These are phyloP conservation scores for Aspergillus asperescens DNA, from an alignment of 495 filamentous ascomycete genomes.

Conservation along the genomic window DNA sequence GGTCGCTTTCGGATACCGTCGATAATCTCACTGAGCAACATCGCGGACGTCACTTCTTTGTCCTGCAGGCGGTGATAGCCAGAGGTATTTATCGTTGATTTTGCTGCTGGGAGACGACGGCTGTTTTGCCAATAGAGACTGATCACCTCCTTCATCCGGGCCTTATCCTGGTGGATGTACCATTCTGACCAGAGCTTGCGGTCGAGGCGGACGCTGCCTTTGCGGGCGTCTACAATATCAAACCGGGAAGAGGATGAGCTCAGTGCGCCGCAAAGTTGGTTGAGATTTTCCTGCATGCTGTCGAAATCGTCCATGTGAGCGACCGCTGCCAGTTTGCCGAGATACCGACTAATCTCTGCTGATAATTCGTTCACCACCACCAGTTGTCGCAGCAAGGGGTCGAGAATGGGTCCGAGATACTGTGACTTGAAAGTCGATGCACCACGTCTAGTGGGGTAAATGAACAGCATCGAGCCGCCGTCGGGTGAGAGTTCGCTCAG, in stretches of 20 bases:
- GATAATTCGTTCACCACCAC: slow-evolving; percentile 59
- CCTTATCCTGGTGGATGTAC: slow-evolving; percentile 66
- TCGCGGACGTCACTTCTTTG: slow-evolving; percentile 47
- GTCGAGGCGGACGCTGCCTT: slow-evolving; percentile 48
- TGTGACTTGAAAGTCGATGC: slow-evolving; percentile 58
- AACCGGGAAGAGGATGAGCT: slow-evolving; percentile 43
- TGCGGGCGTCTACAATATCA: slow-evolving; percentile 47
- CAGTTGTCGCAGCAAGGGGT: slow-evolving; percentile 61
- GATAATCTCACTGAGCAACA: slow-evolving; percentile 58
- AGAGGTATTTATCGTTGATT: slow-evolving; percentile 28
- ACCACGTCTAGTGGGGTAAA: slow-evolving; percentile 63
- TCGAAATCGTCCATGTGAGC: slow-evolving; percentile 55
- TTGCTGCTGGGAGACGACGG: slow-evolving; percentile 37
- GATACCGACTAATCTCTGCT: slow-evolving; percentile 50
- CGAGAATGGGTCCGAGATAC: slow-evolving; percentile 62
- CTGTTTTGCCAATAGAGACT: slow-evolving; percentile 53
- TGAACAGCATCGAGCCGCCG: slow-evolving; percentile 58
- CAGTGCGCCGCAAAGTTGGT: slow-evolving; percentile 41
- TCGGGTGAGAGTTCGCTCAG: slow-evolving; percentile 57
- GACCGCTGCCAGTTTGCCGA: slow-evolving; percentile 56
- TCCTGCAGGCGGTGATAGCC: slow-evolving; percentile 29
- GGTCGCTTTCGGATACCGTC: slow-evolving; percentile 52
- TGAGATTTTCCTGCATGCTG: slow-evolving; percentile 47
- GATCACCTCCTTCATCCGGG: slow-evolving; percentile 58
- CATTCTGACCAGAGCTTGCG: slow-evolving; percentile 61